Evolutionary conservation across 2,329 filamentous ascomycete genomes (phyloP), one percentile per base, ranked within the genome.

Genomic region (Sclerotinia glacialis): DNA sequence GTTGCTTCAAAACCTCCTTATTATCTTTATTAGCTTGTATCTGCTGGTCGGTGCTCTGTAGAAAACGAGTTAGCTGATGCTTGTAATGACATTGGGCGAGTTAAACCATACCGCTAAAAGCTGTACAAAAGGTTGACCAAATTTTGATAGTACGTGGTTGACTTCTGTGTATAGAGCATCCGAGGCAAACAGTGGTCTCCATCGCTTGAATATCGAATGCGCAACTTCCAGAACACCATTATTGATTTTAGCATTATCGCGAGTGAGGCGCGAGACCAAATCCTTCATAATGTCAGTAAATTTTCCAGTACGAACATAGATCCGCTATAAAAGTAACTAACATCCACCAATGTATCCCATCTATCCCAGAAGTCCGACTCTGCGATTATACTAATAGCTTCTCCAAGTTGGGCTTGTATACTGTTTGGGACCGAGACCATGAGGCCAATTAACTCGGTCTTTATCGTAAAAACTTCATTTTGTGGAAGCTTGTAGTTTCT

Each of bases 331-430:
- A 18, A 59, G 53, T 56, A 47, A 75, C 83, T 71, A 78, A 91
- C 89, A 81, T 91, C 86, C 64, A 96, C 93, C 68, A 99, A 83
- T n/a, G 93, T 97, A 76, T 98, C 91, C 95, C 95, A 99, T 75
- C 90, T 85, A 78, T 90, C 84, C 89, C 91, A 99, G 79, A 99
- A 99, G 78, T 99, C 95, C 72, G 93, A 98, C 79, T 98, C 94
- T 68, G 95, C 95, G 74, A 99, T 98, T 73, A 96, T 87, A 79
- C 94, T 97, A 78, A 98, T 96, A 69, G 95, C 93, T 77, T 98
- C 95, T 72, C 95, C 95, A 47, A 99, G 85, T 80, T 99, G 95
- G 68, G 92, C 88, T 80, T 98, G 96, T 71, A 99, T 90, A 68
- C 87, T 89, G 23, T 91, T 78, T 5, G 94, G 95, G 31, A 95